A percentile compares a stretch with the other conserved stretches of the same genome.
Evolutionary conservation across 2,329 filamentous ascomycete genomes (phyloP).

Genomic region (Apiospora phragmitis): DNA sequence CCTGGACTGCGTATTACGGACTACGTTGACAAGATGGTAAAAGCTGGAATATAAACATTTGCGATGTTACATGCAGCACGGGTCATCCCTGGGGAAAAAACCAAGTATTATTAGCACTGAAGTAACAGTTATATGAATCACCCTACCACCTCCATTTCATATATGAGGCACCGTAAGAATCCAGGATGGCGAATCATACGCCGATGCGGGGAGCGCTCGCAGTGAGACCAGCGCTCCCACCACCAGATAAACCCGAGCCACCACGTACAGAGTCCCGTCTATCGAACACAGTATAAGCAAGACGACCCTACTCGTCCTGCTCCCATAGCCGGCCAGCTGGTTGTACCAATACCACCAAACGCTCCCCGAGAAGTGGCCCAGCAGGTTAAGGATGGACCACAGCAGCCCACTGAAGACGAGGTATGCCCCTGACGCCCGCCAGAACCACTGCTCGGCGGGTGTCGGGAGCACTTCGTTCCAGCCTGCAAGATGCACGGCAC

Average conservation of each 20-base stretch:
- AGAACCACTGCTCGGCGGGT: constrained; percentile 22
- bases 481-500: constrained; percentile 23
- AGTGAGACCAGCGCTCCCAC: background rate
- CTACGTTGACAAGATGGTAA: too few species aligned
- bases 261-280: background rate
- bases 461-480: constrained; percentile 30
- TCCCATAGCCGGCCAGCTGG: background rate
- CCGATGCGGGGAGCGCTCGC: background rate
- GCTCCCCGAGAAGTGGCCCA: background rate
- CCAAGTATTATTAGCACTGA: too few species aligned
- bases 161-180: background rate
- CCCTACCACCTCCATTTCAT: background rate
- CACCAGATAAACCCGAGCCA: background rate
- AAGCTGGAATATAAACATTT: too few species aligned
- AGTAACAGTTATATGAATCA: too few species aligned
- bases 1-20: too few species aligned
- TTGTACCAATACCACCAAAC: background rate
- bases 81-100: too few species aligned
- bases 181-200: background rate
- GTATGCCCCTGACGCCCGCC: constrained; percentile 22
- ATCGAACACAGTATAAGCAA: constrained; percentile 15
- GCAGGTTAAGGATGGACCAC: constrained; percentile 15
- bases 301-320: constrained; percentile 12
- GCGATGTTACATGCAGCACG: too few species aligned
- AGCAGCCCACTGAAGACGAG: constrained; percentile 19